A percentile compares a stretch with the other conserved stretches of the same genome.
Conservation (phyloP, 176 grass and related monocot genomes). For the Melocanna baccifera region DNA sequence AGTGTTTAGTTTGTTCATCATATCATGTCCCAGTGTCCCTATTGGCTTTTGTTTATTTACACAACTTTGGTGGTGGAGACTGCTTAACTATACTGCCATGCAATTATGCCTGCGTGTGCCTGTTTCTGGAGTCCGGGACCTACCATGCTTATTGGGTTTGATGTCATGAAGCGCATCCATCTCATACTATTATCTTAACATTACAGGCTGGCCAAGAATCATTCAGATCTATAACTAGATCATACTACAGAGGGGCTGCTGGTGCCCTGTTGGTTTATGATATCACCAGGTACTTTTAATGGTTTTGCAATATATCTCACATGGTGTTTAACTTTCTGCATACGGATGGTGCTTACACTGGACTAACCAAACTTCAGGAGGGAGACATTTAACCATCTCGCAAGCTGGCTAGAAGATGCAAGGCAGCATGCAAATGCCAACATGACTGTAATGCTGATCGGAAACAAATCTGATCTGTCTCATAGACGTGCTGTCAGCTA, state of each 20-base stretch:
- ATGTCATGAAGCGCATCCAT: neutral
- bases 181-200: conserved; percentile 22
- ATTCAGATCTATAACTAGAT: conserved; percentile 84
- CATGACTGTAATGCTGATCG: conserved; percentile 79
- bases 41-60: neutral
- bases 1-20: neutral
- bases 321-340: neutral
- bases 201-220: conserved; percentile 77
- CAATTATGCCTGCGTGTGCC: neutral
- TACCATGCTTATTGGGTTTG: neutral
- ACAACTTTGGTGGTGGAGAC: neutral
- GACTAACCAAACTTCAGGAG: conserved; percentile 45
- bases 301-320: neutral
- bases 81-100: neutral
- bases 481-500: conserved; percentile 74
- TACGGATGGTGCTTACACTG: neutral
- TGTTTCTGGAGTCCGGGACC: neutral
- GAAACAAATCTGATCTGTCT: conserved; percentile 74
- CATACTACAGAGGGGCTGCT: conserved; percentile 85
- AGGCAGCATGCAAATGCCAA: conserved; percentile 75
- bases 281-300: conserved; percentile 53
- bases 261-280: conserved; percentile 86
- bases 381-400: conserved; percentile 82
- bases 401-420: conserved; percentile 81
- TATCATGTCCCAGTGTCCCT: neutral